Percentiles rank a stretch among this genome's conserved stretches.
phyloP scores from a whole-genome alignment of 2,329 filamentous ascomycete species.

The Exophiala viscosa region DNA sequence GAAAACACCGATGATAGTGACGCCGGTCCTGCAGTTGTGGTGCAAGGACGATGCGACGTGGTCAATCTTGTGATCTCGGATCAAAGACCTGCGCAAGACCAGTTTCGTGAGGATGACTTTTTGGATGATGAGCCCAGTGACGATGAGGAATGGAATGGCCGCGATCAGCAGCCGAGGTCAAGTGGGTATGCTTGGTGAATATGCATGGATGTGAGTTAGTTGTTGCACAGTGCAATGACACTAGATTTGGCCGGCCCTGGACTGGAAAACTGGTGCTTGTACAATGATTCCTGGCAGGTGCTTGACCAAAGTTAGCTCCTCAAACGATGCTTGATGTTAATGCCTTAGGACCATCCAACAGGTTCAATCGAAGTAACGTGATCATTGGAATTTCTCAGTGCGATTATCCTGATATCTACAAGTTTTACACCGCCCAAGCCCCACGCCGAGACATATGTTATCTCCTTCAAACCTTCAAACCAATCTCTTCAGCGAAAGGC shows the following conservation, averaged over 20 bases:
- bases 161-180: constrained; percentile 31
- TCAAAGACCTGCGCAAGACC: constrained; percentile 56
- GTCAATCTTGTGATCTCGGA: constrained; percentile 61
- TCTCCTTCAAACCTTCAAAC: constrained; percentile 75
- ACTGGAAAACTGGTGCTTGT: too few species aligned
- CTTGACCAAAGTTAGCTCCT: too few species aligned
- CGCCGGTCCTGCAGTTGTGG: not conserved
- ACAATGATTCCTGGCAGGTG: too few species aligned
- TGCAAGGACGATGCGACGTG: constrained; percentile 56
- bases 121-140: constrained; percentile 55
- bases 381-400: not conserved
- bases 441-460: not conserved
- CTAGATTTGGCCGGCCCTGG: too few species aligned
- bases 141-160: constrained; percentile 59
- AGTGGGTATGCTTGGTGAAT: constrained; percentile 19
- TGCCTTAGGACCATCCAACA: too few species aligned
- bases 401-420: constrained; percentile 11
- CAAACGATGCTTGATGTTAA: too few species aligned
- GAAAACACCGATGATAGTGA: constrained; percentile 17
- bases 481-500: constrained; percentile 90
- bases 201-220: too few species aligned
- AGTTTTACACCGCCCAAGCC: constrained; percentile 11
- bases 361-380: too few species aligned
- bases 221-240: too few species aligned
- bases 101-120: constrained; percentile 58